phyloP scores from a whole-genome alignment of 2,329 filamentous ascomycete genomes.

The Calonectria naviculata region DNA sequence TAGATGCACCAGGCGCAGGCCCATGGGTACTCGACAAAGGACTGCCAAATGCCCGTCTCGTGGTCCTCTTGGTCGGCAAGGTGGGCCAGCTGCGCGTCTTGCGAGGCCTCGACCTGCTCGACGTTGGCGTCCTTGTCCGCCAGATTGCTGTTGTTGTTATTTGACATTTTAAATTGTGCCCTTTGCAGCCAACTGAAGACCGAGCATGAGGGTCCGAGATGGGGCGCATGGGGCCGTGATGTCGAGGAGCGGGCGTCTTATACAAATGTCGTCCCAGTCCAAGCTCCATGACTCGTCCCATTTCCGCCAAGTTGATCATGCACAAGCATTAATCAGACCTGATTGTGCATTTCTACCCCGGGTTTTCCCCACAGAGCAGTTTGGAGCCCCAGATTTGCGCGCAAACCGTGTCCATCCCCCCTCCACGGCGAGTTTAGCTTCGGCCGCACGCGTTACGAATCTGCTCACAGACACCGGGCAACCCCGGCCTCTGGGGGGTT shows the following conservation, averaged over 20 bases:
- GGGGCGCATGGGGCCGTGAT: not conserved
- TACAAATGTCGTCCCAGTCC: not conserved
- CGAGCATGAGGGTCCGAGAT: not conserved
- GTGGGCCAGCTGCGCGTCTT: constrained; percentile 18
- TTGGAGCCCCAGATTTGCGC: not conserved
- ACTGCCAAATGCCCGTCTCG: constrained; percentile 21
- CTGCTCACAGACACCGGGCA: not conserved
- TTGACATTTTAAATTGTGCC: not conserved
- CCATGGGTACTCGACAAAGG: constrained; percentile 15
- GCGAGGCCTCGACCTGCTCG: constrained; percentile 17
- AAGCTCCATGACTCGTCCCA: not conserved
- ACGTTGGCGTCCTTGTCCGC: not conserved
- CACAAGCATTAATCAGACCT: not conserved
- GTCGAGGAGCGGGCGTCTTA: not conserved
- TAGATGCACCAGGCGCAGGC: constrained; percentile 16
- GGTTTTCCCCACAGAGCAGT: not conserved
- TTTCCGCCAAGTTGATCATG: not conserved
- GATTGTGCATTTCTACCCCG: constrained; percentile 2
- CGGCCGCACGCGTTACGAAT: not conserved
- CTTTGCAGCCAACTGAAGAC: not conserved
- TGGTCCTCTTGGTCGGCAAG: constrained; percentile 26
- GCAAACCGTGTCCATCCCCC: not conserved
- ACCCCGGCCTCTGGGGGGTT: constrained; percentile 4
- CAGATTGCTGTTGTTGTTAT: not conserved
- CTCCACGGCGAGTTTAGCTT: not conserved